A percentile compares a stretch with the other conserved stretches of the same genome.
Conservation (phyloP, 768 basidiomycete genomes). For the Infundibulicybe gibba region DNA sequence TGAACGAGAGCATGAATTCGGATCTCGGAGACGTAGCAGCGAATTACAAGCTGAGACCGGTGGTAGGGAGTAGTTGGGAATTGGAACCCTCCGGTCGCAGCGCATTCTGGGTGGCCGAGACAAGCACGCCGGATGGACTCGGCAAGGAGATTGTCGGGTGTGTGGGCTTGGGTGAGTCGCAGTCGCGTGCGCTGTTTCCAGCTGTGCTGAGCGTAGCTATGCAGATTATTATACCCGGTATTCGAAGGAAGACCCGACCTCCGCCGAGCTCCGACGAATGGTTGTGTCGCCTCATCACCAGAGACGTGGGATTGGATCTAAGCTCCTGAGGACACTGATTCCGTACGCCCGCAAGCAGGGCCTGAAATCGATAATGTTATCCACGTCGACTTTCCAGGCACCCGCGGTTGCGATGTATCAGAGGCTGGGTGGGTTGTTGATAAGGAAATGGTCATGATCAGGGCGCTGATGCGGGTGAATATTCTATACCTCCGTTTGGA, state of each 20-base stretch:
- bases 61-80: neutral
- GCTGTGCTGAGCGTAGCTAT: neutral
- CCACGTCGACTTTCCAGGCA: slow-evolving; percentile 10
- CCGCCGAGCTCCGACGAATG: slow-evolving; percentile 15
- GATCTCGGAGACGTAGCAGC: neutral
- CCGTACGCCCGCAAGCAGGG: slow-evolving; percentile 7
- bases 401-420: slow-evolving; percentile 13
- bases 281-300: slow-evolving; percentile 11
- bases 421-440: slow-evolving; percentile 14
- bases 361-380: slow-evolving; percentile 8
- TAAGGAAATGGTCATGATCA: no score
- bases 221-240: slow-evolving; percentile 4
- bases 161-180: slow-evolving; percentile 13
- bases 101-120: slow-evolving; percentile 19
- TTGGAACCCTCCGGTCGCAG: slow-evolving; percentile 7
- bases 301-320: slow-evolving; percentile 11
- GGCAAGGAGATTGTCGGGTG: slow-evolving; percentile 13
- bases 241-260: neutral
- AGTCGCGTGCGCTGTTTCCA: neutral
- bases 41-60: neutral
- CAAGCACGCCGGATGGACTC: slow-evolving; percentile 6
- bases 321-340: slow-evolving; percentile 9
- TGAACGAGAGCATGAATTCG: neutral
- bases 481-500: no score
- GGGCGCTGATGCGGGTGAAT: no score